A percentile compares a stretch with the other conserved stretches of the same genome.
Conservation (phyloP, 805 yeast genomes). For the Candida yuanshanica region DNA sequence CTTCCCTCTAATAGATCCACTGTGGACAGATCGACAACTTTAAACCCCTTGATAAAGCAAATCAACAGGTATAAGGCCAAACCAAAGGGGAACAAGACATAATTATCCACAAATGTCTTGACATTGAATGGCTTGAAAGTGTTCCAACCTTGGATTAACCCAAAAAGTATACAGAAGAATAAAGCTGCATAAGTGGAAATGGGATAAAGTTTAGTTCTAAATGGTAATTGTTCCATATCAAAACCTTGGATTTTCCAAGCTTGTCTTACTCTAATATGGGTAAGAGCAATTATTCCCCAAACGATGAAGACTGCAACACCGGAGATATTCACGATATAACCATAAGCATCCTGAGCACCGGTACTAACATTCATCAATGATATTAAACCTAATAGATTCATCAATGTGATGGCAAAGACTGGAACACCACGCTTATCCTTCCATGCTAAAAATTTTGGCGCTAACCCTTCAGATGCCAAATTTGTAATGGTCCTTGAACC, state of each 20-base stretch:
- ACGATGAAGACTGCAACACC: slow-evolving; percentile 73
- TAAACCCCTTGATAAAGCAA: slow-evolving; percentile 35
- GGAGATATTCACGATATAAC: slow-evolving; percentile 67
- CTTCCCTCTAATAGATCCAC: slow-evolving; percentile 49
- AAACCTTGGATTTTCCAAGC: slow-evolving; percentile 61
- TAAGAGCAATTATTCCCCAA: slow-evolving; percentile 59
- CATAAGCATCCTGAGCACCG: slow-evolving; percentile 54
- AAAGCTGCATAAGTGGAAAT: slow-evolving; percentile 36
- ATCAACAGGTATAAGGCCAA: slow-evolving; percentile 35
- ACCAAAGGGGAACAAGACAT: slow-evolving; percentile 55
- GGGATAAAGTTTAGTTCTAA: slow-evolving; percentile 54
- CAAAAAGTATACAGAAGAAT: slow-evolving; percentile 33
- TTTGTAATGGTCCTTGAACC: slow-evolving; percentile 64
- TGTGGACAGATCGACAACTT: slow-evolving; percentile 35
- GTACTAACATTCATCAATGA: slow-evolving; percentile 54
- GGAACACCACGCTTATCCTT: slow-evolving; percentile 61
- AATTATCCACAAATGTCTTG: slow-evolving; percentile 52
- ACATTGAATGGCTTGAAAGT: slow-evolving; percentile 43
- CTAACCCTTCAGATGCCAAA: slow-evolving; percentile 56
- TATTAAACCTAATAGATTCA: slow-evolving; percentile 56
- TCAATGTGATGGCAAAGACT: slow-evolving; percentile 48
- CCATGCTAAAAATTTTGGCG: slow-evolving; percentile 48
- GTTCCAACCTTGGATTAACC: slow-evolving; percentile 46
- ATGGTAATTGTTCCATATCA: slow-evolving; percentile 62
- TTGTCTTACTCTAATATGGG: slow-evolving; percentile 64